A percentile compares a stretch with the other conserved stretches of the same genome.
Conservation (phyloP, 805 yeast genomes). For the Komagataella pseudopastoris region DNA sequence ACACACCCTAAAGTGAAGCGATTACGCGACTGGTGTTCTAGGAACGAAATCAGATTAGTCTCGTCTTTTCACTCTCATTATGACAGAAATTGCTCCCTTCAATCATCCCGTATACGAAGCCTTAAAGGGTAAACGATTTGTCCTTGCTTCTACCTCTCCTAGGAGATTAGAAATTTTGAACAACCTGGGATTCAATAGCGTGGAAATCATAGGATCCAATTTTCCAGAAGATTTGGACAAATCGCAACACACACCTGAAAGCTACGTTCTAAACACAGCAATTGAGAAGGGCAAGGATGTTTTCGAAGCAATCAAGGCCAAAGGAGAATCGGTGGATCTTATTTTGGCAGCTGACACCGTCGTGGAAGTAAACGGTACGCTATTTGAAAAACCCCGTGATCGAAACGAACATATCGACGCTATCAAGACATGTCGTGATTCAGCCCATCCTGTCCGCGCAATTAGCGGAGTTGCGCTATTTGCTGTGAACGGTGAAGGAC, state of each 20-base stretch:
- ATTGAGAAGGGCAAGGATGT: slow-evolving; percentile 54
- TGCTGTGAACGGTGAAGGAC: slow-evolving; percentile 5
- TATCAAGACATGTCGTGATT: slow-evolving; percentile 33
- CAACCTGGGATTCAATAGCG: slow-evolving; percentile 36
- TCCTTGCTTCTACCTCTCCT: slow-evolving; percentile 80
- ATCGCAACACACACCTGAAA: slow-evolving; percentile 26
- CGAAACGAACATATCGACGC: slow-evolving; percentile 34
- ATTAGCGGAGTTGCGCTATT: slow-evolving; percentile 42
- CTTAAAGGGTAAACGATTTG: slow-evolving; percentile 18
- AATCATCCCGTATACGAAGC: slow-evolving; percentile 18
- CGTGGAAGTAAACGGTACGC: slow-evolving; percentile 37
- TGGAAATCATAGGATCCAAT: slow-evolving; percentile 41
- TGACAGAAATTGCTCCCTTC: slow-evolving; percentile 8
- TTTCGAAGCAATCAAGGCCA: slow-evolving; percentile 22
- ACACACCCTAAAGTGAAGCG: background rate
- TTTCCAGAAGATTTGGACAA: slow-evolving; percentile 73
- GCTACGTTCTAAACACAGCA: slow-evolving; percentile 65
- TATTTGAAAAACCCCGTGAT: slow-evolving; percentile 72
- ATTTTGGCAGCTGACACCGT: slow-evolving; percentile 70
- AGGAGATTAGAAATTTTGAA: slow-evolving; percentile 61
- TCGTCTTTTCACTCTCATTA: slow-evolving; percentile 2
- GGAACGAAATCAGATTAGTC: slow-evolving; percentile 18
- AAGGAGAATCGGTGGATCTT: background rate
- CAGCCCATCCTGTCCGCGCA: slow-evolving; percentile 28
- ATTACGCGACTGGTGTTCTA: background rate